Evolutionary conservation across 768 basidiomycete species (phyloP).

Genomic region (Tricholoma bakamatsutake): DNA sequence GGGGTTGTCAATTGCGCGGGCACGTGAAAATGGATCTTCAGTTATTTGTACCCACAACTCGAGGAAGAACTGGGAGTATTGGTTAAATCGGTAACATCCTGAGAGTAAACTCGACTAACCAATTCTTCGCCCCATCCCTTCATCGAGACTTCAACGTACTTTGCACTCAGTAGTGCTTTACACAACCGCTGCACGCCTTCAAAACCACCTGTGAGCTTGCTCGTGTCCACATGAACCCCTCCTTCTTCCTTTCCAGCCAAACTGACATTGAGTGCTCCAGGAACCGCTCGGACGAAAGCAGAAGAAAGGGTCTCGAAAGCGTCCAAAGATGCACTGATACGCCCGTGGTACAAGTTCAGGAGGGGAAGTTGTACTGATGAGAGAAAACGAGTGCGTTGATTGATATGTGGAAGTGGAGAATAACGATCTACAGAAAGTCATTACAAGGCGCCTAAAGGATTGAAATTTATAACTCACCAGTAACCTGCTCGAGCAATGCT

Average conservation of each 20-base stretch:
- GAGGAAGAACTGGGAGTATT: constrained; percentile 70
- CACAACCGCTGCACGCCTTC: constrained; percentile 80
- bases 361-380: constrained; percentile 81
- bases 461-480: constrained; percentile 44
- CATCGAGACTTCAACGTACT: constrained; percentile 65
- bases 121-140: constrained; percentile 85
- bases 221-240: constrained; percentile 45
- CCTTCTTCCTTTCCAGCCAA: constrained; percentile 40
- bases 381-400: constrained; percentile 80
- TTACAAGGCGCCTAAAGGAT: not conserved
- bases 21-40: constrained; percentile 49
- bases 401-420: constrained; percentile 72
- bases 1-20: constrained; percentile 40
- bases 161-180: constrained; percentile 81
- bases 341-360: constrained; percentile 66
- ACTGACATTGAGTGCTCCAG: constrained; percentile 75
- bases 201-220: constrained; percentile 72
- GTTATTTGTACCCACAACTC: constrained; percentile 84
- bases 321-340: constrained; percentile 81
- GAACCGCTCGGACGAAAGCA: constrained; percentile 83
- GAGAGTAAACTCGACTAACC: constrained; percentile 38
- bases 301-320: constrained; percentile 93
- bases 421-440: constrained; percentile 68
- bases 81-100: not conserved
- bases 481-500: constrained; percentile 86